Base-by-base conservation (phyloP, 225 moss, liverwort and hornwort species). In the Neckera pumila region DNA sequence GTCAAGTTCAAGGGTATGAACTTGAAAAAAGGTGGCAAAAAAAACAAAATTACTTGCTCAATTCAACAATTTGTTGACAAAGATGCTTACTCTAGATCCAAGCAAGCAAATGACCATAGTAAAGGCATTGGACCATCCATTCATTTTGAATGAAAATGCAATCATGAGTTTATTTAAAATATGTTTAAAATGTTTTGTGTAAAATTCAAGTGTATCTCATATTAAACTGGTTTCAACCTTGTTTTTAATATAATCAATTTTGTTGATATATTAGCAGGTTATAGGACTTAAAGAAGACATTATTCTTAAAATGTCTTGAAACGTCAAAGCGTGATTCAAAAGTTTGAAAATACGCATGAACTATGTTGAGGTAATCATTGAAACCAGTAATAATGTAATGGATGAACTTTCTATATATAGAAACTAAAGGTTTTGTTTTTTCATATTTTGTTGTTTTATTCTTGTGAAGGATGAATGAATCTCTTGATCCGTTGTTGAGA, bases 401-500 rank as follows among this genome's bases (percentile, higher is more conserved):
- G 31, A 31, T 19, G 19, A 8, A 31, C 12, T 47, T 47, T 31
- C 31, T 21, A 21, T 36, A 20, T 11, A 20, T 21, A 21, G 21
- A n/a, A 67, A n/a, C 2, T 2, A n/a, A 67, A n/a, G n/a, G 21
- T n/a, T 67, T 36, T 33, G 2, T 33, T 17, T 64, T 34, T 34
- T 64, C 5, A 17, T 33, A 33, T 9, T 34, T 64, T 15, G 14
- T 34, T 36, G 7, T 17, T 65, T 65, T 5, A 6, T 36, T 65
- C 7, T 21, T 67, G 21, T 21, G 20, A 67, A 67, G n/a, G n/a
- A n/a, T 12, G 21, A 67, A 67, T n/a, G 36, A 21, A 36, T 12
- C 2, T n/a, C 12, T 67, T 7, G n/a, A n/a, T n/a, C 3, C 2
- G 7, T n/a, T n/a, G 6, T n/a, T 67, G 6, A n/a, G n/a, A n/a